phyloP scores from a whole-genome alignment of 306 rosid species.

The Carpinus fangiana region DNA sequence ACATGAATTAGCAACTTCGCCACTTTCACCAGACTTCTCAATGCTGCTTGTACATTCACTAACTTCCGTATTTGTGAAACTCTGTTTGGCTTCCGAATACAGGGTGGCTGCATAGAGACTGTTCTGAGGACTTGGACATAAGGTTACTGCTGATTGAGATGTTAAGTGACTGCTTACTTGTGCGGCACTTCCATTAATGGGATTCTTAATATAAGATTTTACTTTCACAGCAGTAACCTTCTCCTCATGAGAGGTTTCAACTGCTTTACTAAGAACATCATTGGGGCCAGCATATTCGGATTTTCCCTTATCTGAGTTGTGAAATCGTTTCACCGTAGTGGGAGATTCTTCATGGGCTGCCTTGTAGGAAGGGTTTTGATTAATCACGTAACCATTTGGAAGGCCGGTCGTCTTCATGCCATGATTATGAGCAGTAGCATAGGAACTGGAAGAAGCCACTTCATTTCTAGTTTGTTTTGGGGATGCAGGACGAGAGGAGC shows the following conservation, averaged over 20 bases:
- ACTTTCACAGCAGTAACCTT: constrained; percentile 39
- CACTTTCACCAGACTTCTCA: constrained; percentile 66
- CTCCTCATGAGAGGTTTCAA: constrained; percentile 44
- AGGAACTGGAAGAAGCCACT: constrained; percentile 49
- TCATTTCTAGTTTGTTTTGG: constrained; percentile 44
- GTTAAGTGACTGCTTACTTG: constrained; percentile 34
- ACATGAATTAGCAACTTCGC: constrained; percentile 53
- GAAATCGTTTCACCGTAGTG: constrained; percentile 29
- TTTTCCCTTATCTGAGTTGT: constrained; percentile 36
- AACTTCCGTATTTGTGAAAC: constrained; percentile 71
- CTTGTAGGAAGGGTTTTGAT: constrained; percentile 44
- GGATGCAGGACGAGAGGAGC: constrained; percentile 47
- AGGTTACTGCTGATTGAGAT: constrained; percentile 44
- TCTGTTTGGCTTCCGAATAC: constrained; percentile 83
- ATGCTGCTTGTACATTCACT: constrained; percentile 72
- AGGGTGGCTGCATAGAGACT: constrained; percentile 70
- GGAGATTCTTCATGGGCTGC: constrained; percentile 32
- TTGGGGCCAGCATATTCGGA: constrained; percentile 28
- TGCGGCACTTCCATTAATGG: constrained; percentile 37
- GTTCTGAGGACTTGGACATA: constrained; percentile 73
- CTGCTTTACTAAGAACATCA: constrained; percentile 29
- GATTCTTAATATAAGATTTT: constrained; percentile 39
- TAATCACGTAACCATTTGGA: constrained; percentile 44
- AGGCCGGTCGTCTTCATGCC: constrained; percentile 41
- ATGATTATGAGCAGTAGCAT: constrained; percentile 32